A percentile compares a stretch with the other conserved stretches of the same genome.
These are phyloP conservation scores for Aspergillus sp. DNA, from an alignment of 2,329 filamentous ascomycete genomes.

Conservation along the genomic window DNA sequence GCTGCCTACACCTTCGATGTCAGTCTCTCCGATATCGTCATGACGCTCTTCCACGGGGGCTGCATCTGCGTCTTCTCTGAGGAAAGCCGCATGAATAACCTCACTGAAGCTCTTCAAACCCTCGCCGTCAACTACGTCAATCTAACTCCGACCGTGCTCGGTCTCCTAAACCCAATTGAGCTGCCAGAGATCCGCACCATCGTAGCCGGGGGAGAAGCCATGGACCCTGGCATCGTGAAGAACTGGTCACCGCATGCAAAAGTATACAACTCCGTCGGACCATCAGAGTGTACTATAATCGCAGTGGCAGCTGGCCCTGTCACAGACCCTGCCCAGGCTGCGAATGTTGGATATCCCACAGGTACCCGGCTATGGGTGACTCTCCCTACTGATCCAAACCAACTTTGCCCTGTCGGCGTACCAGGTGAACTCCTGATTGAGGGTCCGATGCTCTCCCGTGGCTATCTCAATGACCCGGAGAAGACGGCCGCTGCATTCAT, in stretches of 20 bases:
- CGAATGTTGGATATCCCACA: background rate
- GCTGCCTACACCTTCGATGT: background rate
- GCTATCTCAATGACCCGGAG: constrained; percentile 26
- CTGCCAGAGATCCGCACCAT: background rate
- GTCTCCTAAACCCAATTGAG: background rate
- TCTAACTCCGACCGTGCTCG: background rate
- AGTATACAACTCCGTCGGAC: background rate
- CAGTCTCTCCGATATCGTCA: background rate
- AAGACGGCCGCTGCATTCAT: constrained; percentile 25
- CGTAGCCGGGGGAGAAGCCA: background rate
- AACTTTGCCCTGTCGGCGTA: background rate
- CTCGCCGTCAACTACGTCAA: background rate
- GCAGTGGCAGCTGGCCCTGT: background rate
- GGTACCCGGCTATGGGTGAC: background rate
- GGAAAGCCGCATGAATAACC: background rate
- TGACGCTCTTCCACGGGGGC: background rate
- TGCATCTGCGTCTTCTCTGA: background rate
- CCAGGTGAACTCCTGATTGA: constrained; percentile 24
- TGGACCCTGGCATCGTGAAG: background rate
- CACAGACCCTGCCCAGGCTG: background rate
- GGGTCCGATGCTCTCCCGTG: constrained; percentile 28
- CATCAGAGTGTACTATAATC: background rate
- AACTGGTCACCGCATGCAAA: background rate
- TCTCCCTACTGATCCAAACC: background rate
- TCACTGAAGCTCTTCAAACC: background rate